Base-by-base conservation (phyloP, 108 stramenopile genomes). In the Epipyxis sp. region DNA sequence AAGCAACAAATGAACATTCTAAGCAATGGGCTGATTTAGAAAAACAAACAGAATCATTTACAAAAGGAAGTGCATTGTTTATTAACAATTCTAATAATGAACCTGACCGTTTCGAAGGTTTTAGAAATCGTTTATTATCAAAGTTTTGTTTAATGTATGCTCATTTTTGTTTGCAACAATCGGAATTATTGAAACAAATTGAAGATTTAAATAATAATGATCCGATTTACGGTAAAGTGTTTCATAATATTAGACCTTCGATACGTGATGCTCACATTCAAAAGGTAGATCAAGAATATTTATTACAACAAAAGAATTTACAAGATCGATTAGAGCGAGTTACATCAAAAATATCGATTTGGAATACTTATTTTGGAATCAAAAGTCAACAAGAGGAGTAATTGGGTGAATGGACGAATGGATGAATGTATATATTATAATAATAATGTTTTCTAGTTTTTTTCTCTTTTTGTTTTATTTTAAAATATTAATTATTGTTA, bases 341-440 rank as follows among this genome's bases (percentile, higher is more conserved):
- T 46, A 39, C 43, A 10, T 16, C 6, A 25, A 27, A 74, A 6
- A 6, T 74, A 13, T 39, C 32, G 13, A 34, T 32, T 16, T 74
- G 71, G 71, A 74, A 74, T 20, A 30, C 71, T 39, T 74, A 74
- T 42, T 74, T 34, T 42, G 71, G 71, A 35, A 32, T 16, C 30
- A 25, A 3, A 25, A 65, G 34, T 25, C 46, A 50, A 50, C 46
- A 50, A 50, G 46, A n/a, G n/a, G n/a, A n/a, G n/a, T n/a, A n/a
- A n/a, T n/a, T n/a, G n/a, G n/a, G n/a, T n/a, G n/a, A n/a, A n/a
- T n/a, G n/a, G n/a, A n/a, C n/a, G n/a, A n/a, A n/a, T n/a, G n/a
- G n/a, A n/a, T n/a, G n/a, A n/a, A n/a, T n/a, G n/a, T n/a, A n/a
- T n/a, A n/a, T n/a, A n/a, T n/a, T n/a, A n/a, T n/a, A n/a, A n/a